A percentile compares a stretch with the other conserved stretches of the same genome.
phyloP scores from a whole-genome alignment of 2,329 filamentous ascomycete species.

The Xylariales sp. region DNA sequence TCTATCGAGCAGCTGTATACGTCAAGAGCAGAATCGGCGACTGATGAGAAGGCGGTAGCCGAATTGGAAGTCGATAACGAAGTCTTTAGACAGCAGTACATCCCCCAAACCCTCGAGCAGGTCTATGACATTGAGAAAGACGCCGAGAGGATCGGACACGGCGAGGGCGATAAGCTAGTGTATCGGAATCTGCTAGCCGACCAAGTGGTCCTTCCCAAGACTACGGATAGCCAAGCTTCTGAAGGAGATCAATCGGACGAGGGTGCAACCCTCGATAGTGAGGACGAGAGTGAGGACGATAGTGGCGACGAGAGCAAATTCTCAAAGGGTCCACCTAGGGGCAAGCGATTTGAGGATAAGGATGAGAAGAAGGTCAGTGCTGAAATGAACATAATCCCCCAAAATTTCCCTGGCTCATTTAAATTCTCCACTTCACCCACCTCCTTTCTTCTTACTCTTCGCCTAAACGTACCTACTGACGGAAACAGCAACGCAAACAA shows the following conservation, averaged over 20 bases:
- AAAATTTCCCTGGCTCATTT: neutral
- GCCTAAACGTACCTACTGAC: conserved; percentile 19
- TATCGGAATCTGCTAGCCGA: conserved; percentile 87
- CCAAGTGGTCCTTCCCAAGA: conserved; percentile 62
- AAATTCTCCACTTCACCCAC: neutral
- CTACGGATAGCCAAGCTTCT: conserved; percentile 48
- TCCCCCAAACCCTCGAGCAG: conserved; percentile 93
- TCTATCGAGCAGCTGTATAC: conserved; percentile 76
- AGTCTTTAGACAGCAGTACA: conserved; percentile 96
- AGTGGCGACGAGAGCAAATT: conserved; percentile 65
- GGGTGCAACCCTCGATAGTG: conserved; percentile 59
- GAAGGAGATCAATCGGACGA: conserved; percentile 59
- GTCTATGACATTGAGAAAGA: conserved; percentile 97
- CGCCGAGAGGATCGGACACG: conserved; percentile 78
- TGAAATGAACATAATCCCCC: conserved; percentile 16
- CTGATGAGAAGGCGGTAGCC: conserved; percentile 63
- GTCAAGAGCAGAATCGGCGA: conserved; percentile 61
- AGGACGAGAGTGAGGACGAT: conserved; percentile 56
- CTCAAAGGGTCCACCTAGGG: conserved; percentile 76
- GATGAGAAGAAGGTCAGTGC: conserved; percentile 78
- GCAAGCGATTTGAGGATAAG: conserved; percentile 90
- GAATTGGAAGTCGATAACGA: conserved; percentile 84
- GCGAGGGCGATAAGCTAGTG: conserved; percentile 80
- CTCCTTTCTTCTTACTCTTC: conserved; percentile 1
- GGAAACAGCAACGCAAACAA: conserved; percentile 73